These are phyloP conservation scores for Biscogniauxia sp. DNA, from an alignment of 2,329 filamentous ascomycete genomes.

Conservation along the genomic window DNA sequence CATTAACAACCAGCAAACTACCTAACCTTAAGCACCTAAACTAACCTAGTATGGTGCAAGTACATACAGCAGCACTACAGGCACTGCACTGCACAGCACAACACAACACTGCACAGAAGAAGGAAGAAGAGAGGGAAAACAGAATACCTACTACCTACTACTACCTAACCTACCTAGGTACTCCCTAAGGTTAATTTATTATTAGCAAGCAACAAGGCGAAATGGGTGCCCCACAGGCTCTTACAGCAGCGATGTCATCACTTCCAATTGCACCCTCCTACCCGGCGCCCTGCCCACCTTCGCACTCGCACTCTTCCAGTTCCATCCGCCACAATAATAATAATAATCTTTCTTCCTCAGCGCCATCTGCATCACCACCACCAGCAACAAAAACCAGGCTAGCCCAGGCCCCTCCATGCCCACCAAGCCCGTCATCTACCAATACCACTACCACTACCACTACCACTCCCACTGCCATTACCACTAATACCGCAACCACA, in stretches of 20 bases:
- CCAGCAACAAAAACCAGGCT: background rate
- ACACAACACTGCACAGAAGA: background rate
- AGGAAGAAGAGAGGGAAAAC: background rate
- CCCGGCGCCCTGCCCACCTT: constrained; percentile 8
- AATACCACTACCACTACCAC: background rate
- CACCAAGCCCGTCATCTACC: background rate
- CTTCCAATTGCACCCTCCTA: constrained; percentile 8
- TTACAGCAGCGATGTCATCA: constrained; percentile 22
- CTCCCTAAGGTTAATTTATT: constrained; percentile 1
- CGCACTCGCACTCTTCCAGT: constrained; percentile 5
- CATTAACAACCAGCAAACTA: background rate
- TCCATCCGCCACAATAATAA: background rate
- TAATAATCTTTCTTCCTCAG: constrained; percentile 8
- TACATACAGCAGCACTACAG: background rate
- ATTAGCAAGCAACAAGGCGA: constrained; percentile 18
- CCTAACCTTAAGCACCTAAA: no score
- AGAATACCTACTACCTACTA: no score
- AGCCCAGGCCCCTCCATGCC: constrained; percentile 1
- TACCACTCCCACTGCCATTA: constrained; percentile 1
- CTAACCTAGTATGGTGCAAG: no score
- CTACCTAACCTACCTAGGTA: background rate
- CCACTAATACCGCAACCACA: background rate
- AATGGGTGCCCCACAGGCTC: constrained; percentile 20
- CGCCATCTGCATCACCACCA: constrained; percentile 6
- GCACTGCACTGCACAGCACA: background rate